Base-by-base conservation (phyloP, 768 basidiomycete genomes). In the button mushroom (Agaricus bisporus) region DNA sequence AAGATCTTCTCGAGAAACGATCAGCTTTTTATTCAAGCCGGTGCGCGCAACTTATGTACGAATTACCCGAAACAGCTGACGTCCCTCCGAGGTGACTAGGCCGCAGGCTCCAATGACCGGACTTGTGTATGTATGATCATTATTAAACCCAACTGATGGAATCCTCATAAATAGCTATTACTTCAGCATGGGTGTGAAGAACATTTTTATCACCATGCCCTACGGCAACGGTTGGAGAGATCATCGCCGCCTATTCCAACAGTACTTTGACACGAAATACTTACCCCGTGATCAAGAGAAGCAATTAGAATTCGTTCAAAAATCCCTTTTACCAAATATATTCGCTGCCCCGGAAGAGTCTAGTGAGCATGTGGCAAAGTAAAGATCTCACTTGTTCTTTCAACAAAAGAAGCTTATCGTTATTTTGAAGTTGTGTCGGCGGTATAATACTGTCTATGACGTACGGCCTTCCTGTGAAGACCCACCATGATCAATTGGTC, bases 11-110 rank as follows among this genome's bases (percentile, higher is more conserved):
- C 18, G 65, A 63, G 41, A 64, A 61, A 44, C 58, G 62, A 17
- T 61, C 65, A 5, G 61, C 61, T 7, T 61, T 64, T 3, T 66
- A 68, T 48, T 68, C 66, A 4, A 65, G 65, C 45, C 41, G 58
- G 18, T 37, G 8, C 5, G 52, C 18, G 38, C 1, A 5, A 14
- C 15, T 2, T 42, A 1, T 39, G 15, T 10, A 7, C 15, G 8
- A 45, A 20, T 48, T 7, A 28, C 39, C 5, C 12, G 18, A n/a
- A 20, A 18, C 28, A 7, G 10, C 6, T 43, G 20, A 36, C 11
- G 20, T 12, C 29, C 3, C 2, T 4, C 7, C 32, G 7, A 11
- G 32, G 0, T 7, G 32, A 32, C 8, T 10, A 51, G 50, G 22
- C 41, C 41, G 12, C 17, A 35, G 5, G 2, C 26, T 8, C 28